A percentile compares a stretch with the other conserved stretches of the same genome.
phyloP scores from a whole-genome alignment of 1,139 yeast species.

The Yamadazyma triangularis region DNA sequence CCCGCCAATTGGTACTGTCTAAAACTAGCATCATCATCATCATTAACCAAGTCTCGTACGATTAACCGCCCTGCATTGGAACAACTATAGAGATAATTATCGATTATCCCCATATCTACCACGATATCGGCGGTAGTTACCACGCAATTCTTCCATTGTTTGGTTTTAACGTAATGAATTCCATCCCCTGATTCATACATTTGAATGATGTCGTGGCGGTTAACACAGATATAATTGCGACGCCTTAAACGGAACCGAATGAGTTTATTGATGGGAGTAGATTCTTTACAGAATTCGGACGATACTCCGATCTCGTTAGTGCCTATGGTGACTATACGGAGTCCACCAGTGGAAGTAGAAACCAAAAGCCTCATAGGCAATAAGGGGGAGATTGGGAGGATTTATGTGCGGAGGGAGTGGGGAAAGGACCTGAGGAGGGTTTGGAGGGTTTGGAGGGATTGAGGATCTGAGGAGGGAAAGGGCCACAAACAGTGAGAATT shows the following conservation, averaged over 20 bases:
- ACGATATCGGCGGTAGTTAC: constrained; percentile 12
- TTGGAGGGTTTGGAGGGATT: constrained; percentile 11
- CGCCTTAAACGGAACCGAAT: constrained; percentile 9
- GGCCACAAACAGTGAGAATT: too few relatives aligned
- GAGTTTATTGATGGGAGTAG: constrained; percentile 4
- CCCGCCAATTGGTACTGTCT: constrained; percentile 25
- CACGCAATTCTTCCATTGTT: constrained; percentile 32
- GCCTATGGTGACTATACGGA: background rate
- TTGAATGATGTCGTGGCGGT: constrained; percentile 29
- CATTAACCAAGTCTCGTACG: constrained; percentile 40
- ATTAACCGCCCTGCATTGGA: constrained; percentile 41
- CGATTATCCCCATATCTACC: constrained; percentile 23
- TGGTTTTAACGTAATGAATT: constrained; percentile 21
- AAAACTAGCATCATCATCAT: constrained; percentile 30
- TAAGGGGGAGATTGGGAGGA: constrained; percentile 10
- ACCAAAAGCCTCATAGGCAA: constrained; percentile 5
- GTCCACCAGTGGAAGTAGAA: constrained; percentile 5
- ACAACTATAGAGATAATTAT: constrained; percentile 37
- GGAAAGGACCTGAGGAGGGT: too few relatives aligned
- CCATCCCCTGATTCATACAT: constrained; percentile 18
- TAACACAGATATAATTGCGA: constrained; percentile 22
- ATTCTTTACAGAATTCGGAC: constrained; percentile 5
- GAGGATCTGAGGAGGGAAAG: too few relatives aligned
- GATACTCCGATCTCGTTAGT: background rate
- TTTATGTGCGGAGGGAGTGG: too few relatives aligned